A percentile compares a stretch with the other conserved stretches of the same genome.
Evolutionary conservation across 2,329 filamentous ascomycete genomes (phyloP).

Genomic region (Coniochaeta sp.): DNA sequence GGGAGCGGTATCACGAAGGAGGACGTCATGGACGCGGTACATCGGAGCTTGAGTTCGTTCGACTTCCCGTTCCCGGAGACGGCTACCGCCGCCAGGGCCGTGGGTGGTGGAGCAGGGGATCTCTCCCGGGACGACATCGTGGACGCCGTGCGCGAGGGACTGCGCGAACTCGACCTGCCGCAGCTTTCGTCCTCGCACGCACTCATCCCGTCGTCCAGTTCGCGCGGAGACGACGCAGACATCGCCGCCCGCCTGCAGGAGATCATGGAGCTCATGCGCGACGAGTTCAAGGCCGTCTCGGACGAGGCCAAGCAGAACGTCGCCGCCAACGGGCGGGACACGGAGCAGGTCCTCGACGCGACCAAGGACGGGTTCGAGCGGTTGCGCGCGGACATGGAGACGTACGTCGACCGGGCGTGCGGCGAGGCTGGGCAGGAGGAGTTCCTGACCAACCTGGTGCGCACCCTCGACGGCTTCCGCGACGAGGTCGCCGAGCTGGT

Average conservation of each 20-base stretch:
- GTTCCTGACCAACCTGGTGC: conserved; percentile 61
- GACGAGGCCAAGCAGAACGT: conserved; percentile 70
- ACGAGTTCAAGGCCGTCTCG: conserved; percentile 52
- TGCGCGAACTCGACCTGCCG: conserved; percentile 9
- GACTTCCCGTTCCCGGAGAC: conserved; percentile 15
- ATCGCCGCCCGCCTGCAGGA: conserved; percentile 54
- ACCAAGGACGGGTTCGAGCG: conserved; percentile 82
- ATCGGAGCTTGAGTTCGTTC: conserved; percentile 19
- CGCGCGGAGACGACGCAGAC: conserved; percentile 36
- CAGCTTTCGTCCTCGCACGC: conserved; percentile 10
- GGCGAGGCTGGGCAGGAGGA: conserved; percentile 69
- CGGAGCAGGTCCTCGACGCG: conserved; percentile 81
- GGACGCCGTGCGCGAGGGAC: conserved; percentile 18
- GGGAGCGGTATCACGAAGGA: conserved; percentile 4
- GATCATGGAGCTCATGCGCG: conserved; percentile 52
- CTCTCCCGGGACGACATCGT: conserved; percentile 1
- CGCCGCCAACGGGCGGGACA: conserved; percentile 70
- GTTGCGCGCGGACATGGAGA: conserved; percentile 72
- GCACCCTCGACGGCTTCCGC: conserved; percentile 59
- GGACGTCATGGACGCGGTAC: conserved; percentile 15
- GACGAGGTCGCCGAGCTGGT: conserved; percentile 61
- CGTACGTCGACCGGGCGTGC: conserved; percentile 66
- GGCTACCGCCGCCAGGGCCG: not conserved
- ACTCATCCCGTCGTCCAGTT: conserved; percentile 29
- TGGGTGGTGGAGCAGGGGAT: not conserved